Evolutionary conservation across 176 grass and related monocot species (phyloP).

Genomic region (Bonia amplexicaulis): DNA sequence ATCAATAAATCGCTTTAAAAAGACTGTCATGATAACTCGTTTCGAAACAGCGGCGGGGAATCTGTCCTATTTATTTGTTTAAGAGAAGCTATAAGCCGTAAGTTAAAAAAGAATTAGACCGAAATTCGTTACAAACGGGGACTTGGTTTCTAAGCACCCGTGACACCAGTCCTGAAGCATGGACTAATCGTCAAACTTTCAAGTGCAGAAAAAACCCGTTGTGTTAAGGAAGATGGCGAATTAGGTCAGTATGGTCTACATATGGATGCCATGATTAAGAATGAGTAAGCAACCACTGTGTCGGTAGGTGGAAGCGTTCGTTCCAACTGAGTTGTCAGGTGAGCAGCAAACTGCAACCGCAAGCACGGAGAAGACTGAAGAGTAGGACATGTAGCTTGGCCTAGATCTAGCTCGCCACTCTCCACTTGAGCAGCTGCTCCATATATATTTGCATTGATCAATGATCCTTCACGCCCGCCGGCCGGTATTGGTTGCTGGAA

Average conservation of each 20-base stretch:
- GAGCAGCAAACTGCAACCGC: not conserved
- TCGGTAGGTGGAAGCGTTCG: conserved; percentile 16
- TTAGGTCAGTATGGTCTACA: not conserved
- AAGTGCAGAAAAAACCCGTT: not conserved
- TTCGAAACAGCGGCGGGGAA: too few relatives aligned
- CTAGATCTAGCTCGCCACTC: not conserved
- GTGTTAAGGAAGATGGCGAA: not conserved
- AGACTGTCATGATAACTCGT: too few relatives aligned
- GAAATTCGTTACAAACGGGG: too few relatives aligned
- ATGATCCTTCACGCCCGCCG: not conserved
- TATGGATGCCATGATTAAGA: not conserved
- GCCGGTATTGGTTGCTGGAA: not conserved
- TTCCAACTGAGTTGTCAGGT: conserved; percentile 14
- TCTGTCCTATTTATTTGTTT: too few relatives aligned
- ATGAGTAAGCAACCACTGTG: not conserved
- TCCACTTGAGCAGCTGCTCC: too few relatives aligned
- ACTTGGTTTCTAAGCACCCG: too few relatives aligned
- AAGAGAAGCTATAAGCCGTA: too few relatives aligned
- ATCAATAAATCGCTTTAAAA: accelerated
- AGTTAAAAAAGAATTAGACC: too few relatives aligned
- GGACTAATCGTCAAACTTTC: not conserved
- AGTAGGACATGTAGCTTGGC: not conserved
- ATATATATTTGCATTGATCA: too few relatives aligned
- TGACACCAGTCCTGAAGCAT: not conserved
- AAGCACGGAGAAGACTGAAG: not conserved